A percentile compares a stretch with the other conserved stretches of the same genome.
Conservation (phyloP, 495 filamentous ascomycete genomes). For the Aspergillus wentii region DNA sequence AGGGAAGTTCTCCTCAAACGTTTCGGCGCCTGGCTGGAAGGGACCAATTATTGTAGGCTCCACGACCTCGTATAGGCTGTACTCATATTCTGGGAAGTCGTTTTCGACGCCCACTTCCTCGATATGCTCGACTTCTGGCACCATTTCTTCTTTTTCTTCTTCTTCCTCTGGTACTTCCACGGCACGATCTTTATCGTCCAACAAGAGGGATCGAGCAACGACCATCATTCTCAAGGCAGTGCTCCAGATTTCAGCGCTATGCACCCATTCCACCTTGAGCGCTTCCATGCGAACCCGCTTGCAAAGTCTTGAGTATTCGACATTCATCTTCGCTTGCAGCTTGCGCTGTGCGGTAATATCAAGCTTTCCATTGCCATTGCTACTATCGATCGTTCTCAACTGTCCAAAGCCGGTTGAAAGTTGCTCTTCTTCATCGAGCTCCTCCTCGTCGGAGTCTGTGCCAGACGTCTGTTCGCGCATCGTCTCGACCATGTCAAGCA, state of each 20-base stretch:
- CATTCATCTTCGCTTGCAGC: slow-evolving; percentile 14
- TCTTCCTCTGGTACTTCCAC: neutral
- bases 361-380: slow-evolving; percentile 2
- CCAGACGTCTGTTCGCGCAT: slow-evolving; percentile 11
- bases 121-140: neutral
- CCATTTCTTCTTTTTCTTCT: neutral
- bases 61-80: too few relatives aligned
- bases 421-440: neutral
- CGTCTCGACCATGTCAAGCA: slow-evolving; percentile 53
- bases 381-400: too few relatives aligned
- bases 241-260: slow-evolving; percentile 27
- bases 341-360: slow-evolving; percentile 11
- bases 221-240: slow-evolving; percentile 27
- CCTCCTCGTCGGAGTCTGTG: slow-evolving; percentile 8
- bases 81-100: too few relatives aligned
- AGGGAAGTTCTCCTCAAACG: slow-evolving; percentile 15
- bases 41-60: slow-evolving; percentile 3
- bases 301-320: slow-evolving; percentile 12
- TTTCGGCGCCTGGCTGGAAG: slow-evolving; percentile 10
- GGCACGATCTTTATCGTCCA: slow-evolving; percentile 16
- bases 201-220: slow-evolving; percentile 23
- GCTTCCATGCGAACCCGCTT: slow-evolving; percentile 21
- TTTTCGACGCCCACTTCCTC: too few relatives aligned
- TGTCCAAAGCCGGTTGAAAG: too few relatives aligned
- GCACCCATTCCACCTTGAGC: slow-evolving; percentile 22